These are phyloP conservation scores for Castanea sativa DNA, from an alignment of 306 rosid species.

Conservation along the genomic window DNA sequence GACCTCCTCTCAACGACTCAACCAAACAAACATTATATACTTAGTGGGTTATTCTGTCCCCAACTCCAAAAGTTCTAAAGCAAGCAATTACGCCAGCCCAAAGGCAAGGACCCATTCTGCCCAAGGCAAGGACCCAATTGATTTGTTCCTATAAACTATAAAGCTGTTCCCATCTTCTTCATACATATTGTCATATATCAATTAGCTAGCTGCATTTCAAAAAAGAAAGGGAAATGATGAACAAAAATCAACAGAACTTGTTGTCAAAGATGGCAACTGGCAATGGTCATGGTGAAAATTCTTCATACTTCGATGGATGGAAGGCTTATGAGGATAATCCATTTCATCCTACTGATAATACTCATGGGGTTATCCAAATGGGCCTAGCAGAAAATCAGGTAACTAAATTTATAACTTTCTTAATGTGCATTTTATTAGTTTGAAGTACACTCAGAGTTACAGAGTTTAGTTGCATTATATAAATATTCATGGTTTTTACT, in stretches of 20 bases:
- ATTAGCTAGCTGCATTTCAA: neutral
- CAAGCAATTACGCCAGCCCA: too few relatives aligned
- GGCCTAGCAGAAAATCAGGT: slow-evolving; percentile 92
- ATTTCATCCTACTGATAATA: slow-evolving; percentile 55
- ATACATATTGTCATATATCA: too few relatives aligned
- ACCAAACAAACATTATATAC: neutral
- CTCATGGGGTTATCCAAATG: slow-evolving; percentile 82
- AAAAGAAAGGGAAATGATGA: slow-evolving; percentile 1
- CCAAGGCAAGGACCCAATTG: too few relatives aligned
- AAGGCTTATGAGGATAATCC: slow-evolving; percentile 69
- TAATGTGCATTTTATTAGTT: neutral
- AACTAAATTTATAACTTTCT: neutral
- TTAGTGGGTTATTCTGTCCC: neutral
- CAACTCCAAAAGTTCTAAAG: neutral
- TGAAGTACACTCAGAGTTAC: neutral
- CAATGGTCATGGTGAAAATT: slow-evolving; percentile 66
- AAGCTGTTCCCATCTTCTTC: neutral
- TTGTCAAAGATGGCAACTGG: slow-evolving; percentile 71
- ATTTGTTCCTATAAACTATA: too few relatives aligned
- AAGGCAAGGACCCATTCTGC: too few relatives aligned
- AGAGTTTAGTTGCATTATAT: neutral
- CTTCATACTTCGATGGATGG: slow-evolving; percentile 83
- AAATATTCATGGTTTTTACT: neutral
- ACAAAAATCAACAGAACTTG: slow-evolving; percentile 29
- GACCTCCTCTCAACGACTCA: neutral